Conservation (phyloP, 176 grass and related monocot species). For the Carex littledalei region DNA sequence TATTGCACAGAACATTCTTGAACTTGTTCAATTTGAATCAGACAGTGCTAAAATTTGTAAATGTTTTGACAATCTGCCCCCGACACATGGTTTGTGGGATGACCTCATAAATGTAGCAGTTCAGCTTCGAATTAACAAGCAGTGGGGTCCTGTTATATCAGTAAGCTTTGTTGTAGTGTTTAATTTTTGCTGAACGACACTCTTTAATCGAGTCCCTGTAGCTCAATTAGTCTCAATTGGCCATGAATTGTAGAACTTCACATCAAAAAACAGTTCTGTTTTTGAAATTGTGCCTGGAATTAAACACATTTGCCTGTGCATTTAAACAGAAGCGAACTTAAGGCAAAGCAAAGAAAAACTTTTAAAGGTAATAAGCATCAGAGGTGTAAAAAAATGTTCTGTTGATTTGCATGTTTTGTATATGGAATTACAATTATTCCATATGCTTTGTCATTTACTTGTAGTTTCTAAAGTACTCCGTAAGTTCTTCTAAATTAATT, state of each 20-base stretch:
- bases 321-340: background rate
- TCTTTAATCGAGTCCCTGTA: background rate
- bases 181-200: background rate
- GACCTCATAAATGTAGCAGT: constrained; percentile 63
- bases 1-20: constrained; percentile 70
- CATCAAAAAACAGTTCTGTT: background rate
- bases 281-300: background rate
- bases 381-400: background rate
- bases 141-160: constrained; percentile 62
- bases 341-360: constrained; percentile 3
- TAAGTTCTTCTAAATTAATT: background rate
- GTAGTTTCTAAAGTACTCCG: background rate
- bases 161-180: constrained; percentile 30
- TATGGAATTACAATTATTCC: background rate
- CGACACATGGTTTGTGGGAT: constrained; percentile 59
- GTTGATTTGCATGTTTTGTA: background rate
- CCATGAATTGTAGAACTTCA: background rate
- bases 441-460: background rate
- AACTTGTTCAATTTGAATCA: constrained; percentile 49
- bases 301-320: background rate
- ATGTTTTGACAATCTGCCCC: constrained; percentile 55
- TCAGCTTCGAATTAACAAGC: constrained; percentile 61
- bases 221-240: background rate
- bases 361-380: background rate
- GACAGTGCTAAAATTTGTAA: constrained; percentile 48